Percentiles rank a stretch among this genome's conserved stretches.
Evolutionary conservation across 805 yeast genomes (phyloP).

Genomic region (Groenewaldozyma tartarivorans): DNA sequence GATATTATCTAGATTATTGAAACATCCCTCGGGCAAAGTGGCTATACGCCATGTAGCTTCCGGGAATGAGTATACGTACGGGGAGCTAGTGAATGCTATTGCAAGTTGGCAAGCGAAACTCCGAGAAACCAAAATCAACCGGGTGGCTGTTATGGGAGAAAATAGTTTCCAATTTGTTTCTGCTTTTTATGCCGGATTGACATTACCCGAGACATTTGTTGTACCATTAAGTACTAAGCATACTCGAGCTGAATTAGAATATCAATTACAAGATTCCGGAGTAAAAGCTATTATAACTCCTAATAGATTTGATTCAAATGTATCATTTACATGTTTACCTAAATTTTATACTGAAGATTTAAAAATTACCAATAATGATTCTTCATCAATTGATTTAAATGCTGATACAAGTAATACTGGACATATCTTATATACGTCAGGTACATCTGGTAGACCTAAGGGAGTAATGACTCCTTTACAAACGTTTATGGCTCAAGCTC

Average conservation of each 20-base stretch:
- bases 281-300: constrained; percentile 23
- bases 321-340: constrained; percentile 12
- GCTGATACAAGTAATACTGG: constrained; percentile 12
- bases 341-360: constrained; percentile 16
- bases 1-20: constrained; percentile 12
- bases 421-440: constrained; percentile 28
- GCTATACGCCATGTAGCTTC: constrained; percentile 25
- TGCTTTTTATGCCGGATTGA: constrained; percentile 21
- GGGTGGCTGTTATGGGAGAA: constrained; percentile 29
- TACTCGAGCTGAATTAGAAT: constrained; percentile 23
- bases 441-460: constrained; percentile 28
- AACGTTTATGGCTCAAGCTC: constrained; percentile 25
- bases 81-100: constrained; percentile 21
- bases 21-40: constrained; percentile 20
- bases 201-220: constrained; percentile 23
- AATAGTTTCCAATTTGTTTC: constrained; percentile 24
- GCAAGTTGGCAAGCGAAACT: constrained; percentile 20
- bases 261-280: constrained; percentile 23
- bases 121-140: constrained; percentile 5
- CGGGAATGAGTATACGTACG: constrained; percentile 23
- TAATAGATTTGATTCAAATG: constrained; percentile 19
- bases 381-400: background rate
- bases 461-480: constrained; percentile 26
- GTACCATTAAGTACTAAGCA: constrained; percentile 28
- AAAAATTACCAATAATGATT: constrained; percentile 1